Conservation (phyloP, 495 filamentous ascomycete species). For the Trichocladium uniseriatum region DNA sequence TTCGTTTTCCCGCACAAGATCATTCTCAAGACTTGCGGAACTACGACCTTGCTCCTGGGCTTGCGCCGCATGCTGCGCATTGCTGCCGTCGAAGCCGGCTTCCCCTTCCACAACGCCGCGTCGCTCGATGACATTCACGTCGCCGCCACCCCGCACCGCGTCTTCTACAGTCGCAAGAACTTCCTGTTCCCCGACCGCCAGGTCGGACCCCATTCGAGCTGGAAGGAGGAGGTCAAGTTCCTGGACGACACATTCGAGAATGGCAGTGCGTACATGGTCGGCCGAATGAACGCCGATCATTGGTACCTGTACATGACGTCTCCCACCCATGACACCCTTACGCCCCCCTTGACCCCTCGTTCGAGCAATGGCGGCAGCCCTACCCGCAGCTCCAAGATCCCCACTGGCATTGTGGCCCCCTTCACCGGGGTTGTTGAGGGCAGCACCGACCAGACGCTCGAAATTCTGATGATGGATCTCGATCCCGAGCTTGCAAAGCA, state of each 20-base stretch:
- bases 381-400: conserved; percentile 34
- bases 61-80: conserved; percentile 85
- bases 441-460: conserved; percentile 77
- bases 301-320: conserved; percentile 98
- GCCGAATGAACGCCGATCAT: conserved; percentile 99
- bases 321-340: conserved; percentile 62
- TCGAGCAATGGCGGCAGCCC: conserved; percentile 20
- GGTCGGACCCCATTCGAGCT: conserved; percentile 89
- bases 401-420: conserved; percentile 61
- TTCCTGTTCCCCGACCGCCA: conserved; percentile 95
- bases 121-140: conserved; percentile 49
- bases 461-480: conserved; percentile 97
- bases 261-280: conserved; percentile 98
- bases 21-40: conserved; percentile 97
- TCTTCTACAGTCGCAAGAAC: conserved; percentile 99
- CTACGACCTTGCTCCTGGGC: conserved; percentile 85
- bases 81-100: conserved; percentile 77
- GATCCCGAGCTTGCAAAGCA: conserved; percentile 88
- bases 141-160: conserved; percentile 80
- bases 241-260: conserved; percentile 83
- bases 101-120: conserved; percentile 51
- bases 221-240: conserved; percentile 88
- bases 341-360: conserved; percentile 70
- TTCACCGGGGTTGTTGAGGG: conserved; percentile 34
- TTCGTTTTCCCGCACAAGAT: conserved; percentile 99